phyloP scores from a whole-genome alignment of 164 flowering plant species.

The Taxillus chinensis region DNA sequence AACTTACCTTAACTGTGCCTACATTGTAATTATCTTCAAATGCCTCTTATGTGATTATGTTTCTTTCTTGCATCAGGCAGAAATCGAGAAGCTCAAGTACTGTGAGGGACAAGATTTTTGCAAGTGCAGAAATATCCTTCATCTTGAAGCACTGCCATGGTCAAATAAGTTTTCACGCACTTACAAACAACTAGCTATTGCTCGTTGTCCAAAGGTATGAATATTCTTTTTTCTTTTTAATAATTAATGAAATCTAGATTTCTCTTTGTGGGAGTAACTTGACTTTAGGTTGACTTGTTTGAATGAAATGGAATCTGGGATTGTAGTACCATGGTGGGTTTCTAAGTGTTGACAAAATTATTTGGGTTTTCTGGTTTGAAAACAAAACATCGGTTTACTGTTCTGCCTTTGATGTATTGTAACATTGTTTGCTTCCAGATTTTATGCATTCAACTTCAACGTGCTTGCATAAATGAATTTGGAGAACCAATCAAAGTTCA shows the following conservation, averaged over 20 bases:
- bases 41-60: background rate
- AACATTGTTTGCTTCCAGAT: slow-evolving; percentile 48
- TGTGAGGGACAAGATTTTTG: slow-evolving; percentile 58
- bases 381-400: too few species aligned
- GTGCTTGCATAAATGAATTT: slow-evolving; percentile 43
- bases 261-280: background rate
- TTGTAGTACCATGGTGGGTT: too few species aligned
- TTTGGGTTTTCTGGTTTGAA: too few species aligned
- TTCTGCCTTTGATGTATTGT: too few species aligned
- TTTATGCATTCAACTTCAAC: slow-evolving; percentile 83
- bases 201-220: slow-evolving; percentile 74
- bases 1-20: too few species aligned
- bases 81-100: slow-evolving; percentile 32
- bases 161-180: slow-evolving; percentile 47
- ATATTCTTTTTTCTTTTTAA: background rate
- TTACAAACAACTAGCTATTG: slow-evolving; percentile 51
- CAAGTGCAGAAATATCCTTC: slow-evolving; percentile 40
- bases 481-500: slow-evolving; percentile 64
- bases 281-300: too few species aligned
- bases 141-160: slow-evolving; percentile 46
- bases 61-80: slow-evolving; percentile 31
- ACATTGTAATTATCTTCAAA: too few species aligned
- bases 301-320: too few species aligned
- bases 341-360: too few species aligned
- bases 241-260: background rate